These are phyloP conservation scores for Halenospora varia DNA, from an alignment of 495 filamentous ascomycete genomes.

Conservation along the genomic window DNA sequence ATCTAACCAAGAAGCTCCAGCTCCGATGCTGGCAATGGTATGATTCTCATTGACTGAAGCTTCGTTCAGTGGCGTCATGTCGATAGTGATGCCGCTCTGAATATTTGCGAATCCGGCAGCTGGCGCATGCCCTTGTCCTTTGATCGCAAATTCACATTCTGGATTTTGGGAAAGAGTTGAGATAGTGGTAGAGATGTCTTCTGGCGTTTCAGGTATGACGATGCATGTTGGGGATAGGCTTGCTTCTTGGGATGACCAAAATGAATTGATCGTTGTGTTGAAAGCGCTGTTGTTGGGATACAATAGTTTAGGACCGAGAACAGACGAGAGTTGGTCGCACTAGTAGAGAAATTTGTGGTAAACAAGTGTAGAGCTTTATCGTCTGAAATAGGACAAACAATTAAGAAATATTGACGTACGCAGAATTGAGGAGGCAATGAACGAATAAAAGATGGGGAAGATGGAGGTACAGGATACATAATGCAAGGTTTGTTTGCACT, in stretches of 20 bases:
- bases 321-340: background rate
- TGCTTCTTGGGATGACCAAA: constrained; percentile 8
- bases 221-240: constrained; percentile 28
- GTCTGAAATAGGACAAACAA: no score
- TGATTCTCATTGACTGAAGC: constrained; percentile 8
- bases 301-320: constrained; percentile 2
- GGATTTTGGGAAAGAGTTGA: constrained; percentile 15
- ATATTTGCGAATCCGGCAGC: constrained; percentile 29
- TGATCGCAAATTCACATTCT: constrained; percentile 30
- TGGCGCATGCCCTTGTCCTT: constrained; percentile 28
- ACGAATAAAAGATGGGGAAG: no score
- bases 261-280: background rate
- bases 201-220: constrained; percentile 26
- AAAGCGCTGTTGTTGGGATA: background rate
- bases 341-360: no score
- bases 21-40: constrained; percentile 9
- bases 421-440: no score
- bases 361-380: no score
- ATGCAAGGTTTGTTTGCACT: no score
- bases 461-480: no score
- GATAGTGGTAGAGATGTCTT: constrained; percentile 27
- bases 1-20: constrained; percentile 48
- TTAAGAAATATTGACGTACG: no score
- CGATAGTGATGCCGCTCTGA: constrained; percentile 30
- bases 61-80: constrained; percentile 24